These are phyloP conservation scores for Samsoniella hepiali DNA, from an alignment of 2,329 filamentous ascomycete species.

Conservation along the genomic window DNA sequence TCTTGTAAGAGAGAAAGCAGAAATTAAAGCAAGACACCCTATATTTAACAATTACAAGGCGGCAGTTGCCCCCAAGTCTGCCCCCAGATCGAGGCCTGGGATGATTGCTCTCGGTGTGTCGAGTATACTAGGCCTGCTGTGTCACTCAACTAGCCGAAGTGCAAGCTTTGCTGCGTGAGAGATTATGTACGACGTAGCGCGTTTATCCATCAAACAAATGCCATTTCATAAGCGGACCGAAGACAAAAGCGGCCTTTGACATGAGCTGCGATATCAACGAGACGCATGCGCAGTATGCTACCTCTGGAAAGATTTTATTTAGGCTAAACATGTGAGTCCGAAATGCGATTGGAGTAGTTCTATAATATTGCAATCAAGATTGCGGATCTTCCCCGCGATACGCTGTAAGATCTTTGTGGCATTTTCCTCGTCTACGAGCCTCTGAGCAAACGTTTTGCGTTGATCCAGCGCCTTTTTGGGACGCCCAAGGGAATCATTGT, in stretches of 20 bases:
- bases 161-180: slow-evolving; percentile 5
- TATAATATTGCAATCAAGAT: too few species aligned
- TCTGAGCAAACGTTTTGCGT: not conserved
- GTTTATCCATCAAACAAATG: not conserved
- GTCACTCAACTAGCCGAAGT: slow-evolving; percentile 9
- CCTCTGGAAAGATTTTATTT: not conserved
- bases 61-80: not conserved
- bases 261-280: not conserved
- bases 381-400: not conserved
- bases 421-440: not conserved
- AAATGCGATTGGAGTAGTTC: not conserved
- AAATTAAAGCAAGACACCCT: not conserved
- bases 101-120: slow-evolving; percentile 16
- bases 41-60: not conserved
- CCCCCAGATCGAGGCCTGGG: not conserved
- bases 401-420: not conserved
- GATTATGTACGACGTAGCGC: not conserved
- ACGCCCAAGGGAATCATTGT: not conserved
- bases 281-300: not conserved
- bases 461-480: not conserved
- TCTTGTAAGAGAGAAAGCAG: not conserved
- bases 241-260: too few species aligned
- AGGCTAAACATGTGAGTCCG: not conserved
- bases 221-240: not conserved
- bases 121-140: slow-evolving; percentile 8